Conservation (phyloP, 2,329 filamentous ascomycete genomes). For the Cadophora gregata region DNA sequence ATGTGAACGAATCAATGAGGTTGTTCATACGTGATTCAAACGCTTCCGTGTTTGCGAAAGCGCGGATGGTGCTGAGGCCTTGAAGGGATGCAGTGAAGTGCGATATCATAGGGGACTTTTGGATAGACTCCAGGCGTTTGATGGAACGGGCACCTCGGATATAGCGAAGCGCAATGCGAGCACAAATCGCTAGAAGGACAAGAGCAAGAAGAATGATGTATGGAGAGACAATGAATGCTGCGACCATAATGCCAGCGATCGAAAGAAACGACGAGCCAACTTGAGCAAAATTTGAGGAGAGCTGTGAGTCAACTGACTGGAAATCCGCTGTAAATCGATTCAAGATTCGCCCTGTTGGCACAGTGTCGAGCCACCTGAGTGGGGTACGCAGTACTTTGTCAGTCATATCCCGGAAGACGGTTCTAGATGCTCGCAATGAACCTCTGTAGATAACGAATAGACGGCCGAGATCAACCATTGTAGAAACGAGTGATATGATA, state of each 20-base stretch:
- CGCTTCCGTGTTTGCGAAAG: constrained; percentile 68
- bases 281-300: constrained; percentile 68
- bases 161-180: constrained; percentile 50
- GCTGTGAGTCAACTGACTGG: constrained; percentile 70
- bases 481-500: constrained; percentile 60
- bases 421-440: constrained; percentile 68
- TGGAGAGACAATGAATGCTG: constrained; percentile 71
- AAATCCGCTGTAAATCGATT: constrained; percentile 84
- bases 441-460: constrained; percentile 67
- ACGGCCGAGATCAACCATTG: constrained; percentile 52
- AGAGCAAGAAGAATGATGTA: constrained; percentile 67
- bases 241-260: constrained; percentile 69
- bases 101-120: constrained; percentile 78
- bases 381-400: constrained; percentile 71
- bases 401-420: constrained; percentile 69
- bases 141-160: constrained; percentile 71
- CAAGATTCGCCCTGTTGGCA: constrained; percentile 76
- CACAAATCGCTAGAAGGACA: constrained; percentile 54
- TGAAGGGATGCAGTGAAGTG: constrained; percentile 70
- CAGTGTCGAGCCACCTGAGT: constrained; percentile 78
- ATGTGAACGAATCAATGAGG: constrained; percentile 68
- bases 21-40: constrained; percentile 73
- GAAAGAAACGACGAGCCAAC: constrained; percentile 62
- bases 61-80: constrained; percentile 77
- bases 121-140: constrained; percentile 76